Evolutionary conservation across 1,284 basidiomycete species (phyloP).

Genomic region (Marasmius sp.): DNA sequence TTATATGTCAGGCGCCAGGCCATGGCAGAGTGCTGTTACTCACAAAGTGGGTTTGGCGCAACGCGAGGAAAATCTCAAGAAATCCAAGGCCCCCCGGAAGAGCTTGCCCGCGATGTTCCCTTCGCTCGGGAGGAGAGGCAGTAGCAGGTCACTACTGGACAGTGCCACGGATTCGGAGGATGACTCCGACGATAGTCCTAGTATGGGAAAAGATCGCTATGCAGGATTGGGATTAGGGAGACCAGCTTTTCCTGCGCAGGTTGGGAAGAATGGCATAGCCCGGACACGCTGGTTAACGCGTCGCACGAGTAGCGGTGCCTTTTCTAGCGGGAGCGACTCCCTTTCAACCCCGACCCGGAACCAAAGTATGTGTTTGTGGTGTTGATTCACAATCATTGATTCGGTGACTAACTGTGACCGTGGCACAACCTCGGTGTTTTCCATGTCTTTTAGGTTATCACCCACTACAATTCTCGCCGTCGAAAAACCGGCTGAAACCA

Average conservation of each 20-base stretch:
- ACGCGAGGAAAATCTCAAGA: constrained; percentile 39
- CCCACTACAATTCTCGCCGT: constrained; percentile 45
- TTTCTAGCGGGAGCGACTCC: constrained; percentile 69
- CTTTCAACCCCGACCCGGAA: constrained; percentile 61
- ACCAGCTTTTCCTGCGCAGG: constrained; percentile 37
- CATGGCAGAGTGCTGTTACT: constrained; percentile 78
- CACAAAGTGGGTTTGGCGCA: constrained; percentile 65
- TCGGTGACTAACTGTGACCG: constrained; percentile 28
- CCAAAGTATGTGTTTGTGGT: constrained; percentile 31
- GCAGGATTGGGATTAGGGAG: constrained; percentile 67
- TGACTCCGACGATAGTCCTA: constrained; percentile 55
- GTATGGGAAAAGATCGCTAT: constrained; percentile 51
- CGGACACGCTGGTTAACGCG: constrained; percentile 64
- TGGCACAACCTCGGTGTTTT: constrained; percentile 50
- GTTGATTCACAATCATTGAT: constrained; percentile 13
- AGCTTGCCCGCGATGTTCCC: constrained; percentile 73
- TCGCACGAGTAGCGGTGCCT: constrained; percentile 74
- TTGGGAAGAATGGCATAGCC: constrained; percentile 27
- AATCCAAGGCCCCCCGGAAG: constrained; percentile 60
- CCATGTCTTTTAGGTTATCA: constrained; percentile 26
- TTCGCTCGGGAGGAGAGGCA: constrained; percentile 26
- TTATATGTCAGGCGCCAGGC: constrained; percentile 55
- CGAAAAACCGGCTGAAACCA: constrained; percentile 38
- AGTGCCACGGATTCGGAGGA: constrained; percentile 50
- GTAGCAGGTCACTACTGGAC: constrained; percentile 28